Evolutionary conservation across 2,329 filamentous ascomycete species (phyloP).

Genomic region (Capronia coronata): DNA sequence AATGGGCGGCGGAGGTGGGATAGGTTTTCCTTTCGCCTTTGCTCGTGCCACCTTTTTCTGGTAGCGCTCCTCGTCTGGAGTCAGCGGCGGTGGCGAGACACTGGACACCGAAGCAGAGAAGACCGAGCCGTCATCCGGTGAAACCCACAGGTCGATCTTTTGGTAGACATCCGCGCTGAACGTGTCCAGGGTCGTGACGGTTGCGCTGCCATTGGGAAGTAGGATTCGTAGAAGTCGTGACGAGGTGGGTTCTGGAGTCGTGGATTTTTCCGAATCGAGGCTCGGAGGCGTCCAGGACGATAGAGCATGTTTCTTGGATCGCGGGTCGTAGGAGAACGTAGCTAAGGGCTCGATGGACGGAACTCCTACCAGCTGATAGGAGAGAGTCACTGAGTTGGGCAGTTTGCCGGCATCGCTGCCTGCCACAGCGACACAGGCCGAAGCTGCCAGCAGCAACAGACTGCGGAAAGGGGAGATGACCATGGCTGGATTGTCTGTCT

Average conservation of each 20-base stretch:
- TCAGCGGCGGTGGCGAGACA: conserved; percentile 22
- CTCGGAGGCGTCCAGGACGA: conserved; percentile 37
- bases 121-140: conserved; percentile 36
- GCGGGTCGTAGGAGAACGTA: conserved; percentile 38
- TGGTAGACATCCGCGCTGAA: conserved; percentile 31
- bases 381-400: conserved; percentile 25
- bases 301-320: conserved; percentile 34
- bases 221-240: conserved; percentile 46
- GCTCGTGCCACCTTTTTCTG: conserved; percentile 25
- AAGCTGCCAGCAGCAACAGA: conserved; percentile 12
- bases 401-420: conserved; percentile 15
- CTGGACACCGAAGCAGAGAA: conserved; percentile 33
- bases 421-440: conserved; percentile 6
- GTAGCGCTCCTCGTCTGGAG: conserved; percentile 22
- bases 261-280: conserved; percentile 13
- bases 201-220: conserved; percentile 33
- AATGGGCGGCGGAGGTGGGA: conserved; percentile 21
- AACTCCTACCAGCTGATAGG: conserved; percentile 26
- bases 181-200: conserved; percentile 35
- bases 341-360: conserved; percentile 31
- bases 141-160: conserved; percentile 38
- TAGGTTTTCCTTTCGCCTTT: conserved; percentile 25
- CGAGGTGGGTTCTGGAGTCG: conserved; percentile 42
- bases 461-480: conserved; percentile 5
- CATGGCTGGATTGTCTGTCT: conserved; percentile 1